Base-by-base conservation (phyloP, 2,329 filamentous ascomycete species). In the Albophoma yamanashiensis region DNA sequence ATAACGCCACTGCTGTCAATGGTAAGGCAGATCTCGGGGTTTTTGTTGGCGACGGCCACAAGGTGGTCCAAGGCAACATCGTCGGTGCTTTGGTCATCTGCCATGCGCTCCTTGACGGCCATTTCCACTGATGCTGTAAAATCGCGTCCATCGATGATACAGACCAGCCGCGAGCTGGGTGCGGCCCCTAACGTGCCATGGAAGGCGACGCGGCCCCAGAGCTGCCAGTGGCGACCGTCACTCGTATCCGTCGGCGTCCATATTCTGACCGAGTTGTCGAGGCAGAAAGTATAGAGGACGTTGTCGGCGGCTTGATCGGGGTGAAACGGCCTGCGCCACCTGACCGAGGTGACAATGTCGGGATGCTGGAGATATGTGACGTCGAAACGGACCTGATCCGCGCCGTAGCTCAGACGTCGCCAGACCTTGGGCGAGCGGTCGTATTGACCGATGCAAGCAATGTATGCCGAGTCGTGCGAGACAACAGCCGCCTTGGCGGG, bases 371-470 rank as follows among this genome's bases (percentile, higher is more conserved):
- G 84, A 73, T 97, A 97, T 36, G 87, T 87, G 67, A 96, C 87
- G 67, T 97, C 93, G 73, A 97, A 97, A 60, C 89, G 83, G 45
- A 91, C 88, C 66, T 95, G 89, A 61, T 91, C 88, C 0, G 85
- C 82, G 17, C 91, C 91, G 70, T 93, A 97, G 11, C 89, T 89
- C 31, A 96, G 78, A 58, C 93, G 84, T 64, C 92, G 85, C 94
- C 95, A 99, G 67, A 97, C 83, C 75, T 99, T 97, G 65, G 96
- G 86, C 25, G 97, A 77, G 58, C 88, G 82, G 72, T 97, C 94
- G 69, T 90, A 85, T 57, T 81, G 78, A 50, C 91, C 89, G 15
- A 89, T 83, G 1, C 90, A 92, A 22, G 92, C 93, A 58, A 97
- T 91, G 62, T 96, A 86, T 25, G 87, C 87, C 15, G 91, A 92